phyloP scores from a whole-genome alignment of 768 basidiomycete genomes.

The Termitomyces sp. region DNA sequence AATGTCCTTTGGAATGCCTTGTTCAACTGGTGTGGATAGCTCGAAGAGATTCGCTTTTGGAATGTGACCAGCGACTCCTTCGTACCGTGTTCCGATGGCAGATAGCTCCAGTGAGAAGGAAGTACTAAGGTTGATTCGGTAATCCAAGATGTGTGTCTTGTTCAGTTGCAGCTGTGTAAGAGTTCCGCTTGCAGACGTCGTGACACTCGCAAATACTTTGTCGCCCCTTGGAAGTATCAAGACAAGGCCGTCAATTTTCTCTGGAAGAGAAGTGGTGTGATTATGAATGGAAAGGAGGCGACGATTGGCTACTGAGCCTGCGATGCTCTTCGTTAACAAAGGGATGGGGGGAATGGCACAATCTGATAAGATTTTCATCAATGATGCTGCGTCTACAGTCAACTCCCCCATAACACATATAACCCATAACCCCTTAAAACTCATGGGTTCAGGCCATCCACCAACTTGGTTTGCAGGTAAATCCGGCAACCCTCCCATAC shows the following conservation, averaged over 20 bases:
- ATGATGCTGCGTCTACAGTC: not conserved
- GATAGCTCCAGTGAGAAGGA: slow-evolving; percentile 19
- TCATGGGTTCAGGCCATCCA: no score
- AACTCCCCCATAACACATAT: no score
- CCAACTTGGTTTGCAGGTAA: no score
- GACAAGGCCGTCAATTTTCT: slow-evolving; percentile 14
- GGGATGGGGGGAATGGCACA: not conserved
- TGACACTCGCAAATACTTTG: slow-evolving; percentile 12
- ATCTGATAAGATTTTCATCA: slow-evolving; percentile 15
- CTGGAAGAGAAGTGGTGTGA: slow-evolving; percentile 12
- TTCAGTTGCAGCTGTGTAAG: slow-evolving; percentile 18
- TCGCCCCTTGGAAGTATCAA: slow-evolving; percentile 23
- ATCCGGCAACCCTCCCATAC: no score
- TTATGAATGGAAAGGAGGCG: slow-evolving; percentile 19
- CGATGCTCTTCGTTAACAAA: not conserved
- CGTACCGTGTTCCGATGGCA: slow-evolving; percentile 21
- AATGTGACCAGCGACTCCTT: slow-evolving; percentile 22
- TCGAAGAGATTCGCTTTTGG: slow-evolving; percentile 21
- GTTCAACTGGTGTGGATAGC: slow-evolving; percentile 15
- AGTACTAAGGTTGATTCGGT: slow-evolving; percentile 5
- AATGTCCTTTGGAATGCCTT: slow-evolving; percentile 13
- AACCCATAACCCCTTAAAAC: no score
- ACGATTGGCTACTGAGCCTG: slow-evolving; percentile 6
- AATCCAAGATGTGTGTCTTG: slow-evolving; percentile 15
- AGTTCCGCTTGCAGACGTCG: slow-evolving; percentile 5